A percentile compares a stretch with the other conserved stretches of the same genome.
Conservation (phyloP, 2,329 filamentous ascomycete species). For the Thermoascus crustaceus region DNA sequence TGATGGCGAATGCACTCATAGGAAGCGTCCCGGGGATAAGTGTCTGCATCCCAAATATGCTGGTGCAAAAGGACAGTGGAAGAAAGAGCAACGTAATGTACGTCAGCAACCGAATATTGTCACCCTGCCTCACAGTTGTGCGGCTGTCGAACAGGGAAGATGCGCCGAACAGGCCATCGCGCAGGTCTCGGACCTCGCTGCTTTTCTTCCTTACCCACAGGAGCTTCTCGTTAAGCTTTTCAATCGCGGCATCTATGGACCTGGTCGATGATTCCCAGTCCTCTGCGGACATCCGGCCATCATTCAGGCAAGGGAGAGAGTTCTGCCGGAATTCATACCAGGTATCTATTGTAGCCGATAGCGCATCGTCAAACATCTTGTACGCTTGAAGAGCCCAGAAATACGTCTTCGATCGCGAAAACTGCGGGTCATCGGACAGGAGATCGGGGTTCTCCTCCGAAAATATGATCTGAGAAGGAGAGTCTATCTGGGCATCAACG, state of each 20-base stretch:
- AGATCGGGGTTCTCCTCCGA: slow-evolving; percentile 3
- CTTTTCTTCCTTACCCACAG: slow-evolving; percentile 3
- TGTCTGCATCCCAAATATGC: slow-evolving; percentile 7
- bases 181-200: slow-evolving; percentile 5
- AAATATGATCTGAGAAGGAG: slow-evolving; percentile 1
- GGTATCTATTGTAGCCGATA: slow-evolving; percentile 5
- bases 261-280: slow-evolving; percentile 6
- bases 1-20: slow-evolving; percentile 6
- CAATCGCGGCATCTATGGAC: slow-evolving; percentile 1
- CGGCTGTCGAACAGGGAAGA: slow-evolving; percentile 14
- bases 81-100: slow-evolving; percentile 15
- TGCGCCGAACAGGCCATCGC: slow-evolving; percentile 3
- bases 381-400: slow-evolving; percentile 9
- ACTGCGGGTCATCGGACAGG: slow-evolving; percentile 7
- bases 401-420: slow-evolving; percentile 8
- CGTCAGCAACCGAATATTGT: slow-evolving; percentile 15
- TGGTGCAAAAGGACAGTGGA: slow-evolving; percentile 13
- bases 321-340: slow-evolving; percentile 6
- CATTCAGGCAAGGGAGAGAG: slow-evolving; percentile 5
- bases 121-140: slow-evolving; percentile 13
- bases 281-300: slow-evolving; percentile 5
- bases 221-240: slow-evolving; percentile 6
- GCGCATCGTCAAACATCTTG: slow-evolving; percentile 6
- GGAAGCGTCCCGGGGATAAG: slow-evolving; percentile 2
- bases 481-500: slow-evolving; percentile 5